Conservation (phyloP, 441 rosid genomes). For the Aleurites moluccanus region DNA sequence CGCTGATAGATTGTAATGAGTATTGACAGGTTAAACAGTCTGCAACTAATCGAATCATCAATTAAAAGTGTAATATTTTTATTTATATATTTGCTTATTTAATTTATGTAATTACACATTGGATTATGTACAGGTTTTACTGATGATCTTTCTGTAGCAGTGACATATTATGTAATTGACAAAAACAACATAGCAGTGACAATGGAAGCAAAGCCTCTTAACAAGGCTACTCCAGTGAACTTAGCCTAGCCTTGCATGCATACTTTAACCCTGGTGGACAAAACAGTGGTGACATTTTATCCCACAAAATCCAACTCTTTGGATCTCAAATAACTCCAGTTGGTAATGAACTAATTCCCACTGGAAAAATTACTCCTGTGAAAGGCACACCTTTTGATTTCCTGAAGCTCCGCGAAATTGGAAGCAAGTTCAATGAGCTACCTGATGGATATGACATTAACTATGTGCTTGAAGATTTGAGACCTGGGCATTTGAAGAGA, state of each 20-base stretch:
- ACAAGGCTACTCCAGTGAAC: slow-evolving; percentile 68
- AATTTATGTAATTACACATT: no score
- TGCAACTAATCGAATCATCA: no score
- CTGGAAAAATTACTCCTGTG: slow-evolving; percentile 43
- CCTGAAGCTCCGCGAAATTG: slow-evolving; percentile 44
- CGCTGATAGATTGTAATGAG: no score
- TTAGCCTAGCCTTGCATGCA: slow-evolving; percentile 71
- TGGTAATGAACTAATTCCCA: slow-evolving; percentile 66
- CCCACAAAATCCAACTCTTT: slow-evolving; percentile 54
- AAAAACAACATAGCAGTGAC: slow-evolving; percentile 48
- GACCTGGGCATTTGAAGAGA: slow-evolving; percentile 40
- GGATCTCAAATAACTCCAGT: slow-evolving; percentile 62
- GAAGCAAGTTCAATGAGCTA: slow-evolving; percentile 42
- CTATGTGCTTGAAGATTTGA: slow-evolving; percentile 43
- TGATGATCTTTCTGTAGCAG: slow-evolving; percentile 48
- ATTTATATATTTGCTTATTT: no score
- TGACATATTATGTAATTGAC: slow-evolving; percentile 58
- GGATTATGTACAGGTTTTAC: slow-evolving; percentile 44
- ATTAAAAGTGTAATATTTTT: no score
- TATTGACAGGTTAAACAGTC: no score
- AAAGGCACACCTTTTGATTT: slow-evolving; percentile 63
- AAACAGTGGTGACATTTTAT: slow-evolving; percentile 54
- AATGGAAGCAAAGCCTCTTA: slow-evolving; percentile 57
- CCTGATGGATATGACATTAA: slow-evolving; percentile 73
- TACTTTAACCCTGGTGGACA: slow-evolving; percentile 82